Conservation (phyloP, 768 basidiomycete genomes). For the Trametes sanguinea region DNA sequence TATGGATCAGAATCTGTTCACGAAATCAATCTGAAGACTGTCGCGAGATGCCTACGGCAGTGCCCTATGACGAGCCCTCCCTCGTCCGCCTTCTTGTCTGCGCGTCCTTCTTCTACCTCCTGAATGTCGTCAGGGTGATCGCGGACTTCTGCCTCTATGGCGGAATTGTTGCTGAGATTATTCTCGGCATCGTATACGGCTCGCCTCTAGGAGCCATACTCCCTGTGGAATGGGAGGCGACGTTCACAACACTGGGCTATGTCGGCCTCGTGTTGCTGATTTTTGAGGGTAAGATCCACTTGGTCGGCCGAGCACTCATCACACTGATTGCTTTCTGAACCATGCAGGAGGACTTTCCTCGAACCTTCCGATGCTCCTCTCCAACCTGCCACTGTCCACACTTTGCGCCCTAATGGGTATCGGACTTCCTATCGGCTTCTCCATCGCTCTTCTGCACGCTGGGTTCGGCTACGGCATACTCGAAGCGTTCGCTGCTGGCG, state of each 20-base stretch:
- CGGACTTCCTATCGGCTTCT: conserved; percentile 49
- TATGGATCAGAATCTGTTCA: too few relatives aligned
- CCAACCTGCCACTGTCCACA: conserved; percentile 49
- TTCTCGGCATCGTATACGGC: conserved; percentile 57
- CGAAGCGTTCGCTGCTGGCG: conserved; percentile 62
- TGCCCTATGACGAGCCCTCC: conserved; percentile 20
- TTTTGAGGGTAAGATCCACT: conserved; percentile 23
- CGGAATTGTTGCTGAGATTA: conserved; percentile 53
- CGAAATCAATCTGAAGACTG: too few relatives aligned
- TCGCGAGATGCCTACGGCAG: not conserved
- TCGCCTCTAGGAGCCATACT: conserved; percentile 50
- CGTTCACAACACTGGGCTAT: conserved; percentile 49
- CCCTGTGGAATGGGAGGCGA: conserved; percentile 40
- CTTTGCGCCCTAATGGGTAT: conserved; percentile 55
- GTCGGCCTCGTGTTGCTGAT: conserved; percentile 38
- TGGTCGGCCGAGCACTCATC: conserved; percentile 30
- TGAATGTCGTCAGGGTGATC: conserved; percentile 49
- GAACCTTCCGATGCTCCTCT: conserved; percentile 44
- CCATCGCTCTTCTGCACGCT: conserved; percentile 45
- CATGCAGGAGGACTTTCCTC: conserved; percentile 63
- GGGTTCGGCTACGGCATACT: conserved; percentile 44
- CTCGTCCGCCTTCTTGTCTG: conserved; percentile 44
- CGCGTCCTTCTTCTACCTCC: conserved; percentile 55
- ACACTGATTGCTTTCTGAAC: conserved; percentile 33
- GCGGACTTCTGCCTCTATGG: conserved; percentile 45